These are phyloP conservation scores for Candida maris DNA, from an alignment of 805 yeast species.

Conservation along the genomic window DNA sequence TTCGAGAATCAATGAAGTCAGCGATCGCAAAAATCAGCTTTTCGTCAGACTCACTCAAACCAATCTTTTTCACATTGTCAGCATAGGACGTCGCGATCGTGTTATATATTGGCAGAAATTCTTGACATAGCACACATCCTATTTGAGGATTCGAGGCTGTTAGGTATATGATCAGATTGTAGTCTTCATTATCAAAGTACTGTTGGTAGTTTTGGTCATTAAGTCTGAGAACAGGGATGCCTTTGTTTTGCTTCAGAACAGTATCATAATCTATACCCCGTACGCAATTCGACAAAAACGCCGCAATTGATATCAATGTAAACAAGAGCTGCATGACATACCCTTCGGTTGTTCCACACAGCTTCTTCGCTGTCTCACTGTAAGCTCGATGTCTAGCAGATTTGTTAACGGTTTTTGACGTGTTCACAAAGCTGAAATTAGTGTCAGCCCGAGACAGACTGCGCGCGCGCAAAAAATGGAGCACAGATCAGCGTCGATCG, in stretches of 20 bases:
- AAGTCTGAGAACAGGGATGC: slow-evolving; percentile 27
- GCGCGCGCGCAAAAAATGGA: too few relatives aligned
- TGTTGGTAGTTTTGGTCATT: slow-evolving; percentile 59
- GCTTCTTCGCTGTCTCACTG: too few relatives aligned
- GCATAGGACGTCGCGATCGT: slow-evolving; percentile 58
- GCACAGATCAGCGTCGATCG: too few relatives aligned
- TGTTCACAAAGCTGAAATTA: too few relatives aligned
- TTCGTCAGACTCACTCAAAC: slow-evolving; percentile 46
- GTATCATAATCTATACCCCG: slow-evolving; percentile 20
- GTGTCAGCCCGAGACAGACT: too few relatives aligned
- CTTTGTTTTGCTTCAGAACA: slow-evolving; percentile 9
- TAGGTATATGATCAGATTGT: slow-evolving; percentile 59
- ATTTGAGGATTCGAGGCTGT: slow-evolving; percentile 73
- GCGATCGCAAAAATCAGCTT: slow-evolving; percentile 66
- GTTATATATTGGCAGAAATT: slow-evolving; percentile 63
- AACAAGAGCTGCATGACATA: slow-evolving; percentile 8
- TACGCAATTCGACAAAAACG: slow-evolving; percentile 8
- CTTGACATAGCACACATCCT: slow-evolving; percentile 72
- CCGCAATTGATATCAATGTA: slow-evolving; percentile 5
- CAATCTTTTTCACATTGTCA: slow-evolving; percentile 47
- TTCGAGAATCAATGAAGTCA: slow-evolving; percentile 60
- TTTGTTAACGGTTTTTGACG: too few relatives aligned
- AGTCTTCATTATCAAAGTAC: slow-evolving; percentile 60
- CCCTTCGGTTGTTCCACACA: too few relatives aligned
- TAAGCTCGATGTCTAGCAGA: too few relatives aligned